Evolutionary conservation across 768 basidiomycete genomes (phyloP).

Genomic region (Russula ochroleuca): DNA sequence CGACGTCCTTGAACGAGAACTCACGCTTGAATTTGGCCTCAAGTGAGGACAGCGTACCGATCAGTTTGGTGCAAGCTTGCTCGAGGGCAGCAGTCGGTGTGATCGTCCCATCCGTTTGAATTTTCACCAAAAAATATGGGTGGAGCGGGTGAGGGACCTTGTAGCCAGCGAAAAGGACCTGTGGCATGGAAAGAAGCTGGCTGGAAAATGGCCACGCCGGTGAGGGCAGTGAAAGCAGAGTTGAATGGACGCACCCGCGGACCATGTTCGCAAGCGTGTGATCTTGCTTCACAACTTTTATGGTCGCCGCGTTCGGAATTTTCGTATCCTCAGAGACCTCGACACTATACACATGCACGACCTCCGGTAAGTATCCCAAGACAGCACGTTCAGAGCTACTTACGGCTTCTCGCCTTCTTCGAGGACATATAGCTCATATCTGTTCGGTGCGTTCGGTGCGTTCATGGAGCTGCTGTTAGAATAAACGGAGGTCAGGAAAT

Average conservation of each 20-base stretch:
- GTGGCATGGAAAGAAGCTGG: slow-evolving; percentile 83
- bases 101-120: slow-evolving; percentile 87
- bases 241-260: slow-evolving; percentile 65
- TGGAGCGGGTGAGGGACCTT: slow-evolving; percentile 96
- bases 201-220: slow-evolving; percentile 39
- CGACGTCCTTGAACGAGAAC: slow-evolving; percentile 73
- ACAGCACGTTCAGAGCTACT: slow-evolving; percentile 38
- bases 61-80: slow-evolving; percentile 76
- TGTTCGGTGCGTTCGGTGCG: slow-evolving; percentile 95
- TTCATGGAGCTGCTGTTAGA: slow-evolving; percentile 55
- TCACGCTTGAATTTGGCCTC: slow-evolving; percentile 79
- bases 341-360: slow-evolving; percentile 49
- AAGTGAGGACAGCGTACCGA: slow-evolving; percentile 54
- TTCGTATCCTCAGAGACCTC: slow-evolving; percentile 94
- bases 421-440: slow-evolving; percentile 86
- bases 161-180: slow-evolving; percentile 95
- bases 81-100: slow-evolving; percentile 83
- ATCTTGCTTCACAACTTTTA: slow-evolving; percentile 94
- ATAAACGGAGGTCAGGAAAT: slow-evolving; percentile 6
- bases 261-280: slow-evolving; percentile 96
- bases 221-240: not conserved
- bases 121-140: slow-evolving; percentile 89
- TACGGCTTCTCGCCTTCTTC: slow-evolving; percentile 93
- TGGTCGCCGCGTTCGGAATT: slow-evolving; percentile 94
- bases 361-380: slow-evolving; percentile 14